A percentile compares a stretch with the other conserved stretches of the same genome.
Conservation (phyloP, 2,329 filamentous ascomycete species). For the Ceratocystis cacaofunesta region DNA sequence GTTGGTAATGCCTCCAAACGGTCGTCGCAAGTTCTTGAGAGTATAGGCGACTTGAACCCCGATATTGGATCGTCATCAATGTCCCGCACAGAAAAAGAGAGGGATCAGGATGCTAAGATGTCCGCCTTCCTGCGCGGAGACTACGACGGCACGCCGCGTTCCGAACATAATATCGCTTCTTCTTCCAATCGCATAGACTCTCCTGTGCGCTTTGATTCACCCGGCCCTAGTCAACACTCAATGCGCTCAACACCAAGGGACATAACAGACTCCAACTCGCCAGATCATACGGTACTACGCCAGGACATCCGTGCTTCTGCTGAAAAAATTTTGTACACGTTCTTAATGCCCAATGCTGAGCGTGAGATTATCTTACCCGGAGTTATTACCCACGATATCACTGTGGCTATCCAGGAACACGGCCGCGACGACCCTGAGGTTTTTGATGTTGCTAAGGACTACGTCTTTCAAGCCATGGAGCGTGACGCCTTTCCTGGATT, state of each 20-base stretch:
- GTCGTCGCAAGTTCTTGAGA: constrained; percentile 66
- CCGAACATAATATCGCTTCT: not conserved
- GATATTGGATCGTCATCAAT: constrained; percentile 45
- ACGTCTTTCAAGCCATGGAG: constrained; percentile 99
- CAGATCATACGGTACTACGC: constrained; percentile 68
- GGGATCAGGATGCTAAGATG: constrained; percentile 73
- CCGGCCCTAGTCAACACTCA: constrained; percentile 34
- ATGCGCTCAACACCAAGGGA: constrained; percentile 44
- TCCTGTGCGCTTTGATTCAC: constrained; percentile 35
- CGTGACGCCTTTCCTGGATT: constrained; percentile 97
- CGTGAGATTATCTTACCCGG: constrained; percentile 89
- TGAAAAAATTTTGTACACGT: constrained; percentile 98
- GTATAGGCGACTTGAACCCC: constrained; percentile 50
- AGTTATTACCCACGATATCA: constrained; percentile 73
- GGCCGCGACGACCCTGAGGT: constrained; percentile 92
- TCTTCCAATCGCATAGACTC: constrained; percentile 9
- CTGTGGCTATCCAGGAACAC: constrained; percentile 73
- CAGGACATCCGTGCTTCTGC: constrained; percentile 85
- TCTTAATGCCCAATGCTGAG: constrained; percentile 84
- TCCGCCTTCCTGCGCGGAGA: constrained; percentile 74
- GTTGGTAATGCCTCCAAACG: constrained; percentile 71
- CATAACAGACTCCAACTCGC: constrained; percentile 63
- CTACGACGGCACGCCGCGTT: constrained; percentile 20
- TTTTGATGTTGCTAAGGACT: constrained; percentile 95
- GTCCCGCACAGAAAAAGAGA: constrained; percentile 55